Percentiles rank a stretch among this genome's conserved stretches.
These are phyloP conservation scores for Aulographum hederae DNA, from an alignment of 2,329 filamentous ascomycete species.

Conservation along the genomic window DNA sequence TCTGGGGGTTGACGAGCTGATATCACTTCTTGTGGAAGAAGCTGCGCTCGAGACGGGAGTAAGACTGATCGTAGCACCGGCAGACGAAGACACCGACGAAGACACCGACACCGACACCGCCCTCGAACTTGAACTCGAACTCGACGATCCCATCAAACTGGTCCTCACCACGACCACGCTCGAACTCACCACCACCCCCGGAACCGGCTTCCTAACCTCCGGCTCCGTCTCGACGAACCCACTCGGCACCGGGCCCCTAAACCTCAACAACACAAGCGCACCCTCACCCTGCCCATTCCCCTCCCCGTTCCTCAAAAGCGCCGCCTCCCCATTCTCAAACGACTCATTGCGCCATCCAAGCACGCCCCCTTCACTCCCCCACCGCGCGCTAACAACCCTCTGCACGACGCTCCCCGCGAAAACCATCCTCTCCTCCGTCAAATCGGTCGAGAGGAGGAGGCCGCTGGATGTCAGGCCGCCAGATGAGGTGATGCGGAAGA, in stretches of 20 bases:
- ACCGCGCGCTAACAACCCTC: background rate
- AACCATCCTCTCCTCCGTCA: background rate
- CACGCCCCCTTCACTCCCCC: background rate
- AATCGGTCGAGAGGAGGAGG: background rate
- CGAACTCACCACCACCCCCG: background rate
- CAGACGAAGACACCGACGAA: background rate
- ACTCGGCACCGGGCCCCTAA: background rate
- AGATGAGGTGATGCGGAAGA: background rate
- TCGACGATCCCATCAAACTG: background rate
- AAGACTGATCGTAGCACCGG: no score
- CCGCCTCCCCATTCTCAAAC: background rate
- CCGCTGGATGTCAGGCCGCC: background rate
- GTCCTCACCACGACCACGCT: background rate
- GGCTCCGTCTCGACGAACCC: background rate
- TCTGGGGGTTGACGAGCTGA: no score
- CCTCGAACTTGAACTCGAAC: background rate
- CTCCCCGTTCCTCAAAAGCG: background rate
- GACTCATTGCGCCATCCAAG: background rate
- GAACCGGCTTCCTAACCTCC: background rate
- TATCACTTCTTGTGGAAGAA: no score
- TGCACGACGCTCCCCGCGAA: background rate
- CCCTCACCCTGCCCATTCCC: background rate
- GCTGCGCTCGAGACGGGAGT: no score
- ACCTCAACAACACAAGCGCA: no score
- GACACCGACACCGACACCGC: background rate